These are phyloP conservation scores for Nannochloris sp. DNA, from an alignment of 139 green algal genomes.

Conservation along the genomic window DNA sequence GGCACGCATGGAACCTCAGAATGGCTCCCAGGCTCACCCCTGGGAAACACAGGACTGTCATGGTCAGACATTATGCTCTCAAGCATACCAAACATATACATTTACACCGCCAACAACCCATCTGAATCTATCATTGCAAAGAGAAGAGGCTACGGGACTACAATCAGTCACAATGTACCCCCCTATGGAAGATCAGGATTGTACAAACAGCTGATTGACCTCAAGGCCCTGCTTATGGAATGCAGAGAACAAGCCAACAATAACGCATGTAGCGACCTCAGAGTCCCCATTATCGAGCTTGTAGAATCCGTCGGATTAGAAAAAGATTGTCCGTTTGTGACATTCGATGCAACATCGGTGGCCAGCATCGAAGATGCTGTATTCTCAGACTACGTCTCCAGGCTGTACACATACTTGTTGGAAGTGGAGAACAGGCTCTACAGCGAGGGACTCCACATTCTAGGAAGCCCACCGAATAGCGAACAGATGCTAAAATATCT, in stretches of 20 bases:
- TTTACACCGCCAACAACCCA: constrained; percentile 93
- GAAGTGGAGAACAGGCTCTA: constrained; percentile 90
- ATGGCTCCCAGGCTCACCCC: constrained; percentile 86
- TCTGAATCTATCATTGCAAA: constrained; percentile 93
- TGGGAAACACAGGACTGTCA: constrained; percentile 73
- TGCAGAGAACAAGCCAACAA: constrained; percentile 53
- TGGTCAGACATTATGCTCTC: constrained; percentile 73
- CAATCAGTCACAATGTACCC: constrained; percentile 92
- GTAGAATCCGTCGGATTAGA: constrained; percentile 41
- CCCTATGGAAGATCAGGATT: constrained; percentile 89
- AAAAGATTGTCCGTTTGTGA: constrained; percentile 59
- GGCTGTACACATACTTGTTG: constrained; percentile 81
- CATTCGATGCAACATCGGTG: background rate
- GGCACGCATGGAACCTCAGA: constrained; percentile 98
- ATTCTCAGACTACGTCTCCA: constrained; percentile 61
- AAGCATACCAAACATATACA: constrained; percentile 87
- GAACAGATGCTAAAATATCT: constrained; percentile 59
- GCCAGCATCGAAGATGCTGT: constrained; percentile 23
- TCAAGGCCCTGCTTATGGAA: constrained; percentile 73
- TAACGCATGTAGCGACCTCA: constrained; percentile 21
- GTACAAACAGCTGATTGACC: constrained; percentile 87
- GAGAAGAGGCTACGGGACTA: constrained; percentile 88
- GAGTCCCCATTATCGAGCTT: constrained; percentile 47
- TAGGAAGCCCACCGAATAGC: constrained; percentile 56
- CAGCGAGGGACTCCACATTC: constrained; percentile 86